phyloP scores from a whole-genome alignment of 129 eudicot genomes.

The Flaveria trinervia region DNA sequence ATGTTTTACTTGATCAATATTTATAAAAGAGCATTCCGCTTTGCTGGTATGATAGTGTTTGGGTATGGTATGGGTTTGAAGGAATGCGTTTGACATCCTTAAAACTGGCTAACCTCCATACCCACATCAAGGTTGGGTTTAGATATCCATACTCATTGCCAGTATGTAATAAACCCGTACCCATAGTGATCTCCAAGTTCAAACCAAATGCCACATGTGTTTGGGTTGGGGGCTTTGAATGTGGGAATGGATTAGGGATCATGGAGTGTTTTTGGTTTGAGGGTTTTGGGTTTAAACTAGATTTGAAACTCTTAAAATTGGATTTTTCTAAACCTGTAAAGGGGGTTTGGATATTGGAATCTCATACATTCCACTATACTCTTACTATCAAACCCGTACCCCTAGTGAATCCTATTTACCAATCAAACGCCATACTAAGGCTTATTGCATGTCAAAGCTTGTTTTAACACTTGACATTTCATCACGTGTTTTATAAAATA shows the following conservation, averaged over 20 bases:
- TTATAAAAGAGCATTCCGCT: not conserved
- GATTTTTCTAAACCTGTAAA: too few species aligned
- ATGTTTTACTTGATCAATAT: constrained; percentile 12
- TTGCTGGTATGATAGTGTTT: not conserved
- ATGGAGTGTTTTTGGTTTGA: too few species aligned
- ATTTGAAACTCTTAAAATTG: too few species aligned
- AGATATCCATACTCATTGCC: not conserved
- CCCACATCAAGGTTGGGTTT: not conserved
- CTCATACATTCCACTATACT: too few species aligned
- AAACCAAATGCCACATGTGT: not conserved
- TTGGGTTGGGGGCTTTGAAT: not conserved
- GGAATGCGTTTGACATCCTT: not conserved
- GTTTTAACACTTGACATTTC: not conserved
- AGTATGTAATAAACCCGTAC: not conserved
- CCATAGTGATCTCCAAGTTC: not conserved
- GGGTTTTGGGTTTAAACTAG: too few species aligned
- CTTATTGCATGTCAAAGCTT: constrained; percentile 2
- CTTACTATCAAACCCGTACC: too few species aligned
- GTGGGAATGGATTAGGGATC: not conserved
- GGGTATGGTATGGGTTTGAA: not conserved
- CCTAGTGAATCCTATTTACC: too few species aligned
- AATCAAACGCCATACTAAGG: too few species aligned
- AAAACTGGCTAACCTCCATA: not conserved
- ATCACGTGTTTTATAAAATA: not conserved
- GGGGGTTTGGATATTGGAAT: too few species aligned